phyloP scores from a whole-genome alignment of 345 rosid genomes.

The Linum lewisii region DNA sequence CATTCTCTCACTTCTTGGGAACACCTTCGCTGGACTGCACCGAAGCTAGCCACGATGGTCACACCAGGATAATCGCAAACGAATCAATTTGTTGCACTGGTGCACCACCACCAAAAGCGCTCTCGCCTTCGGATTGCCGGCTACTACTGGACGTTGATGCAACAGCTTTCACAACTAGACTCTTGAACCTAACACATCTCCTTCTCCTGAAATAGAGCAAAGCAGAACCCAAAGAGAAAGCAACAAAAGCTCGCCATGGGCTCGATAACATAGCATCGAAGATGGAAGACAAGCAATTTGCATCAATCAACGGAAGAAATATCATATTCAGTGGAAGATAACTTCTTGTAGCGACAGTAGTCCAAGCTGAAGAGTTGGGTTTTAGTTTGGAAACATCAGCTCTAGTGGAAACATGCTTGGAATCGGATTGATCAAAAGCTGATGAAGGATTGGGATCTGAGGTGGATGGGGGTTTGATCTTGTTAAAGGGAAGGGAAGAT shows the following conservation, averaged over 20 bases:
- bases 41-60: conserved; percentile 49
- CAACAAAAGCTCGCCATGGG: conserved; percentile 9
- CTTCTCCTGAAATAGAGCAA: conserved; percentile 11
- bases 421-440: not conserved
- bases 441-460: not conserved
- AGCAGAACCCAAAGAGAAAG: conserved; percentile 18
- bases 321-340: too few relatives aligned
- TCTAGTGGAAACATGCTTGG: not conserved
- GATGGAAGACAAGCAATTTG: conserved; percentile 20
- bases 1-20: conserved; percentile 49
- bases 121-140: conserved; percentile 58
- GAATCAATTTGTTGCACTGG: conserved; percentile 54
- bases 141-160: conserved; percentile 23
- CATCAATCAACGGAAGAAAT: too few relatives aligned
- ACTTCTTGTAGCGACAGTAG: too few relatives aligned
- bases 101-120: conserved; percentile 29
- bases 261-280: conserved; percentile 16
- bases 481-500: conserved; percentile 1
- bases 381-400: not conserved
- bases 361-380: conserved; percentile 24
- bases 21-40: conserved; percentile 21
- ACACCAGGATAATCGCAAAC: conserved; percentile 44
- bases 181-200: conserved; percentile 23
- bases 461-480: not conserved
- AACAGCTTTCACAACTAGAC: conserved; percentile 42